Percentiles rank a stretch among this genome's conserved stretches.
Conservation (phyloP, 23 red algal species). For the Chondrus crispus region DNA sequence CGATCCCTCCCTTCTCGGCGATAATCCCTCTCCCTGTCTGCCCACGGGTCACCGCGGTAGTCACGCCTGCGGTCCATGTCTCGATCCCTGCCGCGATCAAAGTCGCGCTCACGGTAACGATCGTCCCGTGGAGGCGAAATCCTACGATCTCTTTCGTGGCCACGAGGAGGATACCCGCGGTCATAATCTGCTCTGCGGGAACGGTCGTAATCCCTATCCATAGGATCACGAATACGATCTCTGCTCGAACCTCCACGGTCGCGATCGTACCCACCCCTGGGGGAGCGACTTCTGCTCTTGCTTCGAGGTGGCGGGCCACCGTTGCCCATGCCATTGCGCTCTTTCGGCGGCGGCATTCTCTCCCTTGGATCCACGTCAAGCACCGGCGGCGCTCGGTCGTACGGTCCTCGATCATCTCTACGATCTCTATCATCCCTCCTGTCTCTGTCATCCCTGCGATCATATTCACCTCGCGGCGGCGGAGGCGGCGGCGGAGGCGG, state of each 20-base stretch:
- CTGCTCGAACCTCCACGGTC: neutral
- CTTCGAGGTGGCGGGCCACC: neutral
- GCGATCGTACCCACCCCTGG: neutral
- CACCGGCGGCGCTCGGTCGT: too few relatives aligned
- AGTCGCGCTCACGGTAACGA: constrained; percentile 35
- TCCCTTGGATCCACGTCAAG: too few relatives aligned
- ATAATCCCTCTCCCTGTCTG: neutral
- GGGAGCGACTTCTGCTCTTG: too few relatives aligned
- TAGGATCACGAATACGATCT: neutral
- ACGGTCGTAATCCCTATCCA: constrained; percentile 4
- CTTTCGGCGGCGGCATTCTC: too few relatives aligned
- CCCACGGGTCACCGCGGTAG: neutral
- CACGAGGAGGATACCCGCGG: neutral
- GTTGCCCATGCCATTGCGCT: neutral
- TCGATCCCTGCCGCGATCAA: neutral
- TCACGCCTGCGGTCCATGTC: neutral
- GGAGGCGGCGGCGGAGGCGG: neutral
- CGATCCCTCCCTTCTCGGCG: neutral
- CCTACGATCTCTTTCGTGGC: constrained; percentile 18
- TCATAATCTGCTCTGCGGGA: neutral
- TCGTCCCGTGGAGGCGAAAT: constrained; percentile 8
- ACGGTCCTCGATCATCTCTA: neutral
- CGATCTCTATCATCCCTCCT: neutral
- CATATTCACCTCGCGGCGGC: constrained; percentile 10
- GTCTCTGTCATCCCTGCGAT: neutral